Base-by-base conservation (phyloP, 129 eudicot genomes). In the Flaveria brownii region DNA sequence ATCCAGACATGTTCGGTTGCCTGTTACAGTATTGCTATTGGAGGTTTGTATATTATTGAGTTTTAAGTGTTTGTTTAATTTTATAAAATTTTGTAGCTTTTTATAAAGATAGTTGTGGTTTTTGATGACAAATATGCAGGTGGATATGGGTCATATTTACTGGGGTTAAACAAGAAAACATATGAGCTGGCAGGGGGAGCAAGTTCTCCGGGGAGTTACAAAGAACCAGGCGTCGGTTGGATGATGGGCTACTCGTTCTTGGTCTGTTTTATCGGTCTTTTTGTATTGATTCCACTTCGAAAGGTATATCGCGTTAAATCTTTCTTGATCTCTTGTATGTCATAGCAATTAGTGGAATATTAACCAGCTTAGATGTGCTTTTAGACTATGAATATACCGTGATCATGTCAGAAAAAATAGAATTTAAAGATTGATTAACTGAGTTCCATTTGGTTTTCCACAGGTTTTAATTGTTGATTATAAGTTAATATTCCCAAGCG, bases 1-100 rank as follows among this genome's bases (percentile, higher is more conserved):
- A 88, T 93, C 13, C 98, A 88, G 69, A 89, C 96, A 26, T 89
- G 89, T 86, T 82, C 92, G 0, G 97, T 93, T 66, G 95, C 98
- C 9, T 90, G 92, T 76, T 93, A 89, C 78, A 84, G 92, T 78
- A 88, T 92, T 71, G 90, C 92, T 7, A 77, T 90, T 82, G 89
- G 90, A 88, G 95, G 92, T 90, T 64, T 45, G 28, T 87, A 49
- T 25, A 26, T 36, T 47, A 22, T 28, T 73, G n/a, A 62, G 18
- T 28, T 6, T 62, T 62, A 0, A 14, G 3, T 61, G 2, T 41
- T 5, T 25, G 15, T 61, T 62, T n/a, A n/a, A n/a, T n/a, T 57
- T 17, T 43, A 42, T 1, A 30, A 14, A 25, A 50, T 50, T 75
- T 55, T 6, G 12, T 70, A 30, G 51, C 6, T 42, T 47, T 68